Conservation (phyloP, 2,329 filamentous ascomycete species). For the Aurifilum marmelostoma region DNA sequence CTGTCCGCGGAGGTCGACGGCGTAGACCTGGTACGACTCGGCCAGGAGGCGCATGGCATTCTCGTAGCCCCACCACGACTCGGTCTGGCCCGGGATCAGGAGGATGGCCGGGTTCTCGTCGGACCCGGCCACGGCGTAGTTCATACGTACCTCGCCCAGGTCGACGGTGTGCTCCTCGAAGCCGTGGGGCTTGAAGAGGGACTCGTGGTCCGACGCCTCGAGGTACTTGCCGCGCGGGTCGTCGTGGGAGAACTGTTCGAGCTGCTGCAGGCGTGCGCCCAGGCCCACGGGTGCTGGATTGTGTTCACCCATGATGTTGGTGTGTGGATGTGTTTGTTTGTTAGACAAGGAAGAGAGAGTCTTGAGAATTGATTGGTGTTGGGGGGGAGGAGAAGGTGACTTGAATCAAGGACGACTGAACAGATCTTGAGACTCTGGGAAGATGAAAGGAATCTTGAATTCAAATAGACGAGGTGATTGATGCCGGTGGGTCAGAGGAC, state of each 20-base stretch:
- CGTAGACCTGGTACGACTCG: slow-evolving; percentile 30
- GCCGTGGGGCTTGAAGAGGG: slow-evolving; percentile 25
- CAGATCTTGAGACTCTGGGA: too few relatives aligned
- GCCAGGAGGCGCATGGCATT: slow-evolving; percentile 27
- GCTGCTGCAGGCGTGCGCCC: slow-evolving; percentile 2
- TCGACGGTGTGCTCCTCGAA: slow-evolving; percentile 30
- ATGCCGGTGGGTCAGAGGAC: too few relatives aligned
- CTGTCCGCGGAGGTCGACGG: slow-evolving; percentile 31
- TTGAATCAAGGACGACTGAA: too few relatives aligned
- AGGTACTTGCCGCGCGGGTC: slow-evolving; percentile 16
- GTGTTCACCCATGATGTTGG: slow-evolving; percentile 1
- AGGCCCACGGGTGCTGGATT: not conserved
- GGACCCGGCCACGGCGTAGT: slow-evolving; percentile 29
- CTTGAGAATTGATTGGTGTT: too few relatives aligned
- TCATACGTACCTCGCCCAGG: slow-evolving; percentile 31
- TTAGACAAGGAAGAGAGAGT: not conserved
- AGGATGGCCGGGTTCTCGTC: slow-evolving; percentile 26
- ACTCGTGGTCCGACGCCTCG: slow-evolving; percentile 21
- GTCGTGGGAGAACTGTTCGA: slow-evolving; percentile 1
- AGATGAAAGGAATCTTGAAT: too few relatives aligned
- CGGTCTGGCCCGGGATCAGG: slow-evolving; percentile 29
- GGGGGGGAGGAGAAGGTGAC: too few relatives aligned
- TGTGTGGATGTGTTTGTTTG: not conserved
- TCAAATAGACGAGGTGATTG: too few relatives aligned
- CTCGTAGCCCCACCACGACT: slow-evolving; percentile 32